These are phyloP conservation scores for Allomyces macrogynus DNA, from an alignment of 192 early-diverging fungal genomes.

Conservation along the genomic window DNA sequence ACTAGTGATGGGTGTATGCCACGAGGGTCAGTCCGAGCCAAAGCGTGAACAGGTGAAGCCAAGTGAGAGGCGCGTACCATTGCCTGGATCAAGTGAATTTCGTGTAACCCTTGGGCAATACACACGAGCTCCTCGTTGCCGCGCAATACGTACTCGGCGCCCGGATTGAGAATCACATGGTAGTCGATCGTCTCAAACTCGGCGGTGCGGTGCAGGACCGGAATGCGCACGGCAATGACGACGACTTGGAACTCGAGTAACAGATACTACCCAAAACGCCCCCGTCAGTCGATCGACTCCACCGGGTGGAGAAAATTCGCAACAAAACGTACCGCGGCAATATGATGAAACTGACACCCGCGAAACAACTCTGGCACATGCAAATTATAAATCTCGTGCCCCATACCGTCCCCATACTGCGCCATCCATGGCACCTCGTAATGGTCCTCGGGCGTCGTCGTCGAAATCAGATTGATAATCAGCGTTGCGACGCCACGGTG, in stretches of 20 bases:
- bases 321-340: neutral
- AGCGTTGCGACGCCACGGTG: neutral
- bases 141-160: neutral
- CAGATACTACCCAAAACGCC: neutral
- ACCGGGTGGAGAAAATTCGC: too few relatives aligned
- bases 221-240: too few relatives aligned
- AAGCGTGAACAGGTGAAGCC: too few relatives aligned
- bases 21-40: too few relatives aligned
- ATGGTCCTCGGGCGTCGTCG: neutral
- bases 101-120: neutral
- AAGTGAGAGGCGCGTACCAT: too few relatives aligned
- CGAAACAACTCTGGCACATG: neutral
- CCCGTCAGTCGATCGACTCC: too few relatives aligned
- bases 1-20: too few relatives aligned
- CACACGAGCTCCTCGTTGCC: neutral
- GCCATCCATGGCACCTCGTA: neutral
- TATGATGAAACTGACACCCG: neutral
- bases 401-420: neutral
- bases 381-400: neutral
- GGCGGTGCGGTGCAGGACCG: neutral
- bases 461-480: neutral
- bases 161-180: neutral
- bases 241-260: neutral
- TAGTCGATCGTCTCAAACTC: neutral
- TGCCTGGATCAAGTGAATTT: neutral